phyloP scores from a whole-genome alignment of 1,284 basidiomycete species.

The Singerocomus inundabilis region DNA sequence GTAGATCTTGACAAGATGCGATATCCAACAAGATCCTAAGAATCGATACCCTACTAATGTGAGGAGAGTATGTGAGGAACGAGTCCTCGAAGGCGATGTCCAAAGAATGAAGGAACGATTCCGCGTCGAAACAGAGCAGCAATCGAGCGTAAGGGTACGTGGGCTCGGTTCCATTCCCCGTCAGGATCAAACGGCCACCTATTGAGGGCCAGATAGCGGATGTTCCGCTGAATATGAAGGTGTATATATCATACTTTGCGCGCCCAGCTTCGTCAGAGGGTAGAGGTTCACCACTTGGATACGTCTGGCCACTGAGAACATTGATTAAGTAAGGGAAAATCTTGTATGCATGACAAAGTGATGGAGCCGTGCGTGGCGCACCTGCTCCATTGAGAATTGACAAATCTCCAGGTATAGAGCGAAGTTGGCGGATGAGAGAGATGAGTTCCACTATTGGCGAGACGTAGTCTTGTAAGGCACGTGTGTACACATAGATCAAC shows the following conservation, averaged over 20 bases:
- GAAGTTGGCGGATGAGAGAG: conserved; percentile 69
- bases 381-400: conserved; percentile 10
- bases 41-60: conserved; percentile 77
- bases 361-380: conserved; percentile 35
- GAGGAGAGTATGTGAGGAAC: conserved; percentile 74
- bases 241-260: conserved; percentile 75
- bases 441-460: conserved; percentile 88
- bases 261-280: conserved; percentile 50
- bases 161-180: conserved; percentile 67
- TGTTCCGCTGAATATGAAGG: conserved; percentile 82
- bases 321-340: conserved; percentile 91
- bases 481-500: conserved; percentile 90
- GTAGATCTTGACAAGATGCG: conserved; percentile 52
- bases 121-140: conserved; percentile 87
- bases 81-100: conserved; percentile 95
- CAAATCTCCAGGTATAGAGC: conserved; percentile 23
- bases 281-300: conserved; percentile 81
- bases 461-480: conserved; percentile 85
- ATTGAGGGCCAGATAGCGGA: conserved; percentile 81
- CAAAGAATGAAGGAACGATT: conserved; percentile 91
- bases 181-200: conserved; percentile 71
- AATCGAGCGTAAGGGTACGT: conserved; percentile 89
- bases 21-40: conserved; percentile 87
- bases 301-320: conserved; percentile 81
- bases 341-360: conserved; percentile 78